Evolutionary conservation across 345 rosid species (phyloP).

Genomic region (Lepidium africanum): DNA sequence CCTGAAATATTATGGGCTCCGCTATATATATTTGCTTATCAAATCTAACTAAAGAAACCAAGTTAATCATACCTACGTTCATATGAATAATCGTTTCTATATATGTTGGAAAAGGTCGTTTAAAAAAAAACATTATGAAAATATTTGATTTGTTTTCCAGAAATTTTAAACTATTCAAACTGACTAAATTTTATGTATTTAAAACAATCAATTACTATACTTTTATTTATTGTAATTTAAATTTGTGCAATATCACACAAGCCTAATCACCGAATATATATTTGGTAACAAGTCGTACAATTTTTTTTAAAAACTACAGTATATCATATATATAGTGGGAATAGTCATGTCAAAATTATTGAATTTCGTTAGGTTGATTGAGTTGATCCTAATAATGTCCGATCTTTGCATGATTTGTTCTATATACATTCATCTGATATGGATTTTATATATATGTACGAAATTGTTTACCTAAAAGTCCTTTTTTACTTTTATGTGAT

Average conservation of each 20-base stretch:
- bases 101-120: too few species aligned
- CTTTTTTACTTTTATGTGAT: constrained; percentile 16
- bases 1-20: background rate
- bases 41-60: background rate
- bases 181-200: too few species aligned
- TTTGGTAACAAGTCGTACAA: background rate
- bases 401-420: background rate
- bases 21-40: background rate
- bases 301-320: background rate
- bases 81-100: too few species aligned
- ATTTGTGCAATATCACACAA: background rate
- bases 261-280: background rate
- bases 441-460: background rate
- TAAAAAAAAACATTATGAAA: too few species aligned
- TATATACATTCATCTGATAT: background rate
- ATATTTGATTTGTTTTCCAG: too few species aligned
- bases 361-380: constrained; percentile 6
- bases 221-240: background rate
- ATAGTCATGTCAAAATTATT: constrained; percentile 26
- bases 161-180: too few species aligned
- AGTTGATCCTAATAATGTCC: constrained; percentile 5
- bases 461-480: background rate
- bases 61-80: background rate
- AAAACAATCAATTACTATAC: background rate
- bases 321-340: constrained; percentile 12